These are phyloP conservation scores for Diaporthe australafricana DNA, from an alignment of 2,329 filamentous ascomycete genomes.

Conservation along the genomic window DNA sequence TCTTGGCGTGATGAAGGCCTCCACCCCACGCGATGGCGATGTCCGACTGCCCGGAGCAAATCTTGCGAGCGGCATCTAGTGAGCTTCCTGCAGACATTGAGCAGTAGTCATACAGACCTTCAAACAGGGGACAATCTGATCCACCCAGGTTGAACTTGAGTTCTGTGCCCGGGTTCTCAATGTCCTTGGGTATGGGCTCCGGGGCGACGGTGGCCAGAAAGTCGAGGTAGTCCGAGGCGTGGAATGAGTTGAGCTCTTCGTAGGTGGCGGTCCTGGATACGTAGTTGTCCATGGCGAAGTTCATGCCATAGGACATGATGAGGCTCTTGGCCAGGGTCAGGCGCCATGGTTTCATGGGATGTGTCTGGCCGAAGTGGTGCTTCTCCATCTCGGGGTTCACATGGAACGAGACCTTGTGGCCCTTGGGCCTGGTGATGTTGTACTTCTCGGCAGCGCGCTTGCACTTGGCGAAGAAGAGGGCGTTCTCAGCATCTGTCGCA, in stretches of 20 bases:
- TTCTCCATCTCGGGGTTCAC: constrained; percentile 95
- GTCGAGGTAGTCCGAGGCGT: constrained; percentile 89
- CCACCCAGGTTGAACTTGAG: constrained; percentile 87
- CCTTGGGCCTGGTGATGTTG: constrained; percentile 82
- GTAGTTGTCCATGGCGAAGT: constrained; percentile 96
- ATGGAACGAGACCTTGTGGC: constrained; percentile 94
- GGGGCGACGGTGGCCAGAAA: constrained; percentile 82
- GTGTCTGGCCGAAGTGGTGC: constrained; percentile 95
- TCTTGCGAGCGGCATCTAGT: constrained; percentile 89
- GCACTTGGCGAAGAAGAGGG: constrained; percentile 67
- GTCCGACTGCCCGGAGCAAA: constrained; percentile 87
- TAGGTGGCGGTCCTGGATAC: constrained; percentile 85
- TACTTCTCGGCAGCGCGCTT: constrained; percentile 68
- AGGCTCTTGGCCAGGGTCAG: constrained; percentile 95
- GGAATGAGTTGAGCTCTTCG: constrained; percentile 88
- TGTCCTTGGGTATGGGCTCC: constrained; percentile 71
- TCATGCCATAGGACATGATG: constrained; percentile 94
- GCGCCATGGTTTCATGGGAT: constrained; percentile 99
- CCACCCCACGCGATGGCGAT: constrained; percentile 99
- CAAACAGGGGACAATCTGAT: constrained; percentile 96
- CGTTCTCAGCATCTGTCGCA: constrained; percentile 66
- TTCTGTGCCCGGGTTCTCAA: constrained; percentile 72
- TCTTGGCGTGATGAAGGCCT: constrained; percentile 95
- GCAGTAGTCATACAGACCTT: constrained; percentile 95
- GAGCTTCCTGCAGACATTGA: constrained; percentile 93